Percentiles rank a stretch among this genome's conserved stretches.
These are phyloP conservation scores for Colletotrichum sp. DNA, from an alignment of 2,329 filamentous ascomycete species.

Conservation along the genomic window DNA sequence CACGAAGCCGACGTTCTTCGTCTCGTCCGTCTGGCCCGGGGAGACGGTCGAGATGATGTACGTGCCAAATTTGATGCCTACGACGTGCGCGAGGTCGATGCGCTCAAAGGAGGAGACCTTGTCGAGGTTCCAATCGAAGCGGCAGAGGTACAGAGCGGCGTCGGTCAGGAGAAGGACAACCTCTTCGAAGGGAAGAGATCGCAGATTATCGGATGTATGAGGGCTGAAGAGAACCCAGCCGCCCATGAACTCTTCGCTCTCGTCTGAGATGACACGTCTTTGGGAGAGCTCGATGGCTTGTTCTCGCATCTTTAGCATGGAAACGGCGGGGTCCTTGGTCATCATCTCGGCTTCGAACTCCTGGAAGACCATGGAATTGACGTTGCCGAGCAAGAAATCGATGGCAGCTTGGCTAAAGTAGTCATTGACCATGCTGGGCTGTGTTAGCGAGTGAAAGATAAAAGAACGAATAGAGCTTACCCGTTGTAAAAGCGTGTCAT, in stretches of 20 bases:
- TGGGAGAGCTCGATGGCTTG: slow-evolving; percentile 89
- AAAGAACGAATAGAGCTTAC: slow-evolving; percentile 43
- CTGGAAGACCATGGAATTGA: slow-evolving; percentile 83
- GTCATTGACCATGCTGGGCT: slow-evolving; percentile 88
- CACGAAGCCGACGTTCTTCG: slow-evolving; percentile 83
- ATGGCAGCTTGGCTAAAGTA: slow-evolving; percentile 96
- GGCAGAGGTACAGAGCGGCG: slow-evolving; percentile 83
- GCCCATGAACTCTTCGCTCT: slow-evolving; percentile 82
- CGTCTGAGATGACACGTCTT: slow-evolving; percentile 83
- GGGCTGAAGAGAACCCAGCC: slow-evolving; percentile 91
- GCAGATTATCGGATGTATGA: slow-evolving; percentile 70
- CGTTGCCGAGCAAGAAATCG: slow-evolving; percentile 90
- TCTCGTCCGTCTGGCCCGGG: slow-evolving; percentile 75
- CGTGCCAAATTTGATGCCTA: slow-evolving; percentile 76
- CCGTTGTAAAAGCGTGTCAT: slow-evolving; percentile 76
- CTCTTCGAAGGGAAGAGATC: slow-evolving; percentile 78
- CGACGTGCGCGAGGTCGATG: slow-evolving; percentile 76
- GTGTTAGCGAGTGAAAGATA: neutral
- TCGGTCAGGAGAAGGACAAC: slow-evolving; percentile 88
- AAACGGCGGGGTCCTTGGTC: slow-evolving; percentile 89
- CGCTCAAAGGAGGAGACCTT: slow-evolving; percentile 93
- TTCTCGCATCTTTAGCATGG: slow-evolving; percentile 82
- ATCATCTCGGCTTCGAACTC: slow-evolving; percentile 96
- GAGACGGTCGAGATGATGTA: slow-evolving; percentile 92
- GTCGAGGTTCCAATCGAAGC: slow-evolving; percentile 93